Conservation (phyloP, 805 yeast species). For the Yarrowia sp. region DNA sequence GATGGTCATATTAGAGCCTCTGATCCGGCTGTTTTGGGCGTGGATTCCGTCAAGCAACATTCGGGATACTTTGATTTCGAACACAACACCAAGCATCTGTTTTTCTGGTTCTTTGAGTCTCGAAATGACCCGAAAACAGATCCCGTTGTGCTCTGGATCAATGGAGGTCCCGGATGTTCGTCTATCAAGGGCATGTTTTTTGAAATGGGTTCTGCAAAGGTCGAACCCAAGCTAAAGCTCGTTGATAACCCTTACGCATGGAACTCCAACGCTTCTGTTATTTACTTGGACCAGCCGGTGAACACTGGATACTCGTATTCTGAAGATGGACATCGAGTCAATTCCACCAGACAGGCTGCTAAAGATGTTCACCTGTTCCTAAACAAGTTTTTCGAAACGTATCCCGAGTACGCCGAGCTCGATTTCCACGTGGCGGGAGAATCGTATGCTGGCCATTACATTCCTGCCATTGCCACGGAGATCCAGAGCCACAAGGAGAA, state of each 20-base stretch:
- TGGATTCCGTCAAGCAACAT: slow-evolving; percentile 67
- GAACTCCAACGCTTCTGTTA: slow-evolving; percentile 86
- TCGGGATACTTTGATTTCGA: slow-evolving; percentile 70
- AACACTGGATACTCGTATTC: slow-evolving; percentile 90
- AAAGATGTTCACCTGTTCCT: slow-evolving; percentile 82
- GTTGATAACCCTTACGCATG: slow-evolving; percentile 79
- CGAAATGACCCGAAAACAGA: slow-evolving; percentile 82
- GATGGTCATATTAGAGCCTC: slow-evolving; percentile 56
- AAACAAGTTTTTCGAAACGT: slow-evolving; percentile 74
- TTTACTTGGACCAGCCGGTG: slow-evolving; percentile 91
- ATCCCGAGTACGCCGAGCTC: slow-evolving; percentile 60
- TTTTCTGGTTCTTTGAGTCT: slow-evolving; percentile 91
- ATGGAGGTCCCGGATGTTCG: slow-evolving; percentile 97
- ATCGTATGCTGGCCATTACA: slow-evolving; percentile 91
- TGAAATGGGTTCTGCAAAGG: slow-evolving; percentile 85
- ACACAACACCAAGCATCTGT: slow-evolving; percentile 79
- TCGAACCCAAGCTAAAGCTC: slow-evolving; percentile 63
- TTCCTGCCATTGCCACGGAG: slow-evolving; percentile 71
- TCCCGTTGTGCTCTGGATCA: slow-evolving; percentile 86
- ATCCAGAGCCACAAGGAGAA: slow-evolving; percentile 45
- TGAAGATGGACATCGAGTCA: slow-evolving; percentile 47
- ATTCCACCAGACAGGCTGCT: slow-evolving; percentile 77
- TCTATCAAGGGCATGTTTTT: slow-evolving; percentile 85
- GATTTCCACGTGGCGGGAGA: slow-evolving; percentile 89
- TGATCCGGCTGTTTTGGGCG: slow-evolving; percentile 61